Conservation (phyloP, 495 filamentous ascomycete genomes). For the Penicillium steckii region DNA sequence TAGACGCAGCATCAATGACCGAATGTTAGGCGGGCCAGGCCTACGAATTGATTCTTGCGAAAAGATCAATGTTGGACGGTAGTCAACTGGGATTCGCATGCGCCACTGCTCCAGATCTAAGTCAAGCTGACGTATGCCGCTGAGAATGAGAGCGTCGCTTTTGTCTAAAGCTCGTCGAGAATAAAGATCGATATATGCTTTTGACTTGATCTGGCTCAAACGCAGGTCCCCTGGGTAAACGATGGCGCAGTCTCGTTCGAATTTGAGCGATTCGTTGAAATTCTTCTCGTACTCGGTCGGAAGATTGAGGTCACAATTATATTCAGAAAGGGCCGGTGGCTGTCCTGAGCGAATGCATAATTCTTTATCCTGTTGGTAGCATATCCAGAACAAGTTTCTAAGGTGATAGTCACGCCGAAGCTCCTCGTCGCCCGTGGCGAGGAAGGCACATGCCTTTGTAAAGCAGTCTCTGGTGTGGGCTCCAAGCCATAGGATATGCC, state of each 20-base stretch:
- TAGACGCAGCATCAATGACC: conserved; percentile 26
- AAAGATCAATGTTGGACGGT: not conserved
- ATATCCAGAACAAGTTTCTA: conserved; percentile 39
- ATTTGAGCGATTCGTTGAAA: conserved; percentile 8
- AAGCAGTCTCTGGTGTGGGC: not conserved
- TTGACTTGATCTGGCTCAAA: conserved; percentile 36
- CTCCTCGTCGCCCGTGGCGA: not conserved
- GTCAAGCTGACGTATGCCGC: conserved; percentile 36
- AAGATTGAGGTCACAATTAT: conserved; percentile 40
- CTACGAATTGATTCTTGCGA: conserved; percentile 26
- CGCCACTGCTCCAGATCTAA: not conserved
- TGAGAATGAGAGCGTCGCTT: conserved; percentile 33
- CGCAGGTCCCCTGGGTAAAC: conserved; percentile 29
- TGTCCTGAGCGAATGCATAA: conserved; percentile 35
- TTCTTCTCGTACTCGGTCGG: conserved; percentile 19
- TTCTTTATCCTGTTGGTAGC: conserved; percentile 38
- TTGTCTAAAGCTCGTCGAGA: conserved; percentile 31
- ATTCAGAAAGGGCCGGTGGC: conserved; percentile 35
- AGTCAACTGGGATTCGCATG: not conserved
- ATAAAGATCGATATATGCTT: conserved; percentile 32
- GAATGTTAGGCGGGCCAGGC: conserved; percentile 12
- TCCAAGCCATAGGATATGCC: not conserved
- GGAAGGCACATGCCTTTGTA: not conserved
- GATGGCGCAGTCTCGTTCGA: conserved; percentile 6
- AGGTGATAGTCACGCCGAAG: conserved; percentile 12